These are phyloP conservation scores for Candida parachauliodes DNA, from an alignment of 805 yeast species.

Conservation along the genomic window DNA sequence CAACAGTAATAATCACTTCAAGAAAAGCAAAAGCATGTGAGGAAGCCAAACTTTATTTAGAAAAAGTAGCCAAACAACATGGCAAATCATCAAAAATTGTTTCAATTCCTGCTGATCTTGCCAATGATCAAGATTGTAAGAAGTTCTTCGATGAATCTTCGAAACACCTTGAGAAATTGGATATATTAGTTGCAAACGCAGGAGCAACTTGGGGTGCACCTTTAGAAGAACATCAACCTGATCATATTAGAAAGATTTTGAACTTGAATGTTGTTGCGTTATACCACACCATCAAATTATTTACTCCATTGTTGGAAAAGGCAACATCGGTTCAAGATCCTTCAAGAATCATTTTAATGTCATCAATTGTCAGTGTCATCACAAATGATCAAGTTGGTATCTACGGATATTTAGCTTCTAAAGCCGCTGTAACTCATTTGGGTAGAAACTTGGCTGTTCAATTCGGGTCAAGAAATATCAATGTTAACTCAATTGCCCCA, in stretches of 20 bases:
- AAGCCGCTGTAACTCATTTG: slow-evolving; percentile 70
- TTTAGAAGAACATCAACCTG: slow-evolving; percentile 55
- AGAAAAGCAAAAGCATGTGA: slow-evolving; percentile 61
- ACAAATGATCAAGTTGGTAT: slow-evolving; percentile 47
- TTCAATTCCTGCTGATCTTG: slow-evolving; percentile 57
- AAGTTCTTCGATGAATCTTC: slow-evolving; percentile 40
- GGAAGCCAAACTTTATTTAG: slow-evolving; percentile 46
- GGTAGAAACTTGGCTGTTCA: slow-evolving; percentile 61
- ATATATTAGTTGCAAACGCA: slow-evolving; percentile 71
- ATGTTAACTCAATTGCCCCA: slow-evolving; percentile 69
- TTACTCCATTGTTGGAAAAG: slow-evolving; percentile 52
- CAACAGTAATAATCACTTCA: slow-evolving; percentile 58
- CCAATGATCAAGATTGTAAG: slow-evolving; percentile 46
- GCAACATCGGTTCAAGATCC: slow-evolving; percentile 57
- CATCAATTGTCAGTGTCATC: slow-evolving; percentile 58
- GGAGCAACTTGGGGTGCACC: slow-evolving; percentile 80
- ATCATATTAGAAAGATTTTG: slow-evolving; percentile 60
- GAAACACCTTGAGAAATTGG: slow-evolving; percentile 42
- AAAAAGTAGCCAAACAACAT: slow-evolving; percentile 30
- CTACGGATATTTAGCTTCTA: slow-evolving; percentile 70
- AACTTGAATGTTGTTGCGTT: slow-evolving; percentile 66
- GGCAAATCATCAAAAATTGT: slow-evolving; percentile 28
- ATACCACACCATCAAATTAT: slow-evolving; percentile 60
- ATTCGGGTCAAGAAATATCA: slow-evolving; percentile 63
- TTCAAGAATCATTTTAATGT: slow-evolving; percentile 60